phyloP scores from a whole-genome alignment of 1,139 yeast genomes.

The Suhomyces guaymorum region DNA sequence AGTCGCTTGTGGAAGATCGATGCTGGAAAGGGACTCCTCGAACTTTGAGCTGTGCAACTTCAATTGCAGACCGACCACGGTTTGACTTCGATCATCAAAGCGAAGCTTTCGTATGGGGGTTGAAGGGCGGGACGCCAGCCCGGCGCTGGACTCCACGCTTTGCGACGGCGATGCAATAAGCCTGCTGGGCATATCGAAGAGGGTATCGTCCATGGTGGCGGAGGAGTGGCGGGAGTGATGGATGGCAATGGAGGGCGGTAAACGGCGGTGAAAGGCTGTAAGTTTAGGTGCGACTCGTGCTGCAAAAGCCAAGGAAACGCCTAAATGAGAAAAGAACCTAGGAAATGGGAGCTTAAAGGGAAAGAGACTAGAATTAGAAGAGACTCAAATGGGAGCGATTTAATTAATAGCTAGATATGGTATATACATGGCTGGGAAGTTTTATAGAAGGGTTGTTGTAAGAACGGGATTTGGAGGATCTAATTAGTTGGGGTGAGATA shows the following conservation, averaged over 20 bases:
- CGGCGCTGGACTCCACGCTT: slow-evolving; percentile 8
- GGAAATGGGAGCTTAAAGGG: background rate
- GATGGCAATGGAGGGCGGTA: too few species aligned
- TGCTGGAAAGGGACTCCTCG: background rate
- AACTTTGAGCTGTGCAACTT: slow-evolving; percentile 8
- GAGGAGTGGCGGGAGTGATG: slow-evolving; percentile 1
- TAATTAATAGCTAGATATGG: too few species aligned
- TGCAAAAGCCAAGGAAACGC: too few species aligned
- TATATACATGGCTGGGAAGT: too few species aligned
- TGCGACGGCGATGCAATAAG: slow-evolving; percentile 14
- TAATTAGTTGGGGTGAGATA: too few species aligned
- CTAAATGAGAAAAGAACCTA: background rate
- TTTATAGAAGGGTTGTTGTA: too few species aligned
- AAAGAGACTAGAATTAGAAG: too few species aligned
- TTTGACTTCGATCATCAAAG: slow-evolving; percentile 44
- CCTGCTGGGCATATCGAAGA: slow-evolving; percentile 18
- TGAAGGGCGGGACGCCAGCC: slow-evolving; percentile 1
- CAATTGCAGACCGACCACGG: slow-evolving; percentile 28
- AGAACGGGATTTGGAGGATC: too few species aligned
- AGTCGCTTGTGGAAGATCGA: slow-evolving; percentile 5
- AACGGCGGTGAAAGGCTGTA: background rate
- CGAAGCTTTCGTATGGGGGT: slow-evolving; percentile 21
- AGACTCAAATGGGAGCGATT: too few species aligned
- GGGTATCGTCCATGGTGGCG: background rate
- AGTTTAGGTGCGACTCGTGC: slow-evolving; percentile 1